Evolutionary conservation across 163 green algal genomes (phyloP).

Genomic region (Chlamydomonas reinhardtii): DNA sequence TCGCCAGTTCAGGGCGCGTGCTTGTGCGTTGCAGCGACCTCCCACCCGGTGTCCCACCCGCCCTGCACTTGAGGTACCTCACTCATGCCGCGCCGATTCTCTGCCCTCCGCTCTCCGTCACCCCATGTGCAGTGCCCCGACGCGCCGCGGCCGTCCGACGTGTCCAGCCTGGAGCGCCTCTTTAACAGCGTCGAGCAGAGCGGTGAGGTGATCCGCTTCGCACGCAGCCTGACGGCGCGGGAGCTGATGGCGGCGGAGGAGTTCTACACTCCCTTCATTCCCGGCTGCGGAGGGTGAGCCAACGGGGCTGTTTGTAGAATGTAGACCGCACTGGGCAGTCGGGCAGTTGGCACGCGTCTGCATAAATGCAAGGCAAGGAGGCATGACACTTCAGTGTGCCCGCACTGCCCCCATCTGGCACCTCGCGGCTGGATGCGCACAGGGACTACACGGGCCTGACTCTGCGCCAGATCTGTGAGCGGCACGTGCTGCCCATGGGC

Average conservation of each 20-base stretch:
- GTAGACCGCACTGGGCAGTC: background rate
- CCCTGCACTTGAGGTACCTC: no score
- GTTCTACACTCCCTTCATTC: slow-evolving; percentile 48
- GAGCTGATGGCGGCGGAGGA: slow-evolving; percentile 43
- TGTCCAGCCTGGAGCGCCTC: slow-evolving; percentile 36
- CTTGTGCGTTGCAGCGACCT: no score
- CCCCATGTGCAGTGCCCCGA: background rate
- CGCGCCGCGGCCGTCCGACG: slow-evolving; percentile 2
- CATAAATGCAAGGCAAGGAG: no score
- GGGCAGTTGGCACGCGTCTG: no score
- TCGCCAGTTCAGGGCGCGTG: no score
- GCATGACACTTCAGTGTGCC: no score
- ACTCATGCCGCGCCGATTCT: no score
- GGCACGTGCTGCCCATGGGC: slow-evolving; percentile 88
- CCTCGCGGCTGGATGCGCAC: background rate
- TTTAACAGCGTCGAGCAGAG: background rate
- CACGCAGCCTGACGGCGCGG: slow-evolving; percentile 7
- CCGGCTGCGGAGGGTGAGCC: slow-evolving; percentile 30
- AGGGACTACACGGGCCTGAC: slow-evolving; percentile 59
- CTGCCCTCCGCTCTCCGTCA: no score
- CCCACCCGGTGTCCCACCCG: no score
- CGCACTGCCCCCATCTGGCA: no score
- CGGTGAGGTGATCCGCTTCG: slow-evolving; percentile 30
- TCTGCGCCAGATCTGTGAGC: slow-evolving; percentile 77
- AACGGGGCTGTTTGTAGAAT: no score